Percentiles rank a stretch among this genome's conserved stretches.
These are phyloP conservation scores for Pelargonium citronellum DNA, from an alignment of 441 rosid genomes.

Conservation along the genomic window DNA sequence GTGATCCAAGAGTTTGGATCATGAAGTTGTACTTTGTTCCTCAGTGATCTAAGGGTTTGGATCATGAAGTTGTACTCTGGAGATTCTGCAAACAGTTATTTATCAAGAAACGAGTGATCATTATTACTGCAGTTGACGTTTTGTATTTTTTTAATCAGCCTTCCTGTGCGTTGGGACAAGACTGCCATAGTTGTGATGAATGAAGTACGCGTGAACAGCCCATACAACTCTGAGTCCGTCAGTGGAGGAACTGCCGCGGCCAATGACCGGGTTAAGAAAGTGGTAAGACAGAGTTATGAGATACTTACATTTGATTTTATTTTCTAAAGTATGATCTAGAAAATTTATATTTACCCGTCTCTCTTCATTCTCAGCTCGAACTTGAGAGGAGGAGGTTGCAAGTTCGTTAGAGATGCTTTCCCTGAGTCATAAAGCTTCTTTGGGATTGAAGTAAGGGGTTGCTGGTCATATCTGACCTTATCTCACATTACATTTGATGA, in stretches of 20 bases:
- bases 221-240: slow-evolving; percentile 74
- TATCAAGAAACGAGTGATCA: too few relatives aligned
- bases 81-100: too few relatives aligned
- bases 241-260: slow-evolving; percentile 85
- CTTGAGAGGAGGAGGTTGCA: slow-evolving; percentile 74
- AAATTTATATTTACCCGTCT: slow-evolving; percentile 6
- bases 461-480: slow-evolving; percentile 14
- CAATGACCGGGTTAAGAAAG: slow-evolving; percentile 88
- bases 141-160: slow-evolving; percentile 36
- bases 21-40: not conserved
- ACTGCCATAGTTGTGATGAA: slow-evolving; percentile 77
- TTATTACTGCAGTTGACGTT: slow-evolving; percentile 2
- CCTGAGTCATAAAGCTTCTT: slow-evolving; percentile 11
- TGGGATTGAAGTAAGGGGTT: slow-evolving; percentile 20
- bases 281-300: slow-evolving; percentile 49
- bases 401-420: slow-evolving; percentile 34
- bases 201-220: slow-evolving; percentile 81
- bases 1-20: not conserved
- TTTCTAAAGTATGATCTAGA: slow-evolving; percentile 5
- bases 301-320: not conserved
- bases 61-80: not conserved
- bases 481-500: not conserved
- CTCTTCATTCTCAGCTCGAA: slow-evolving; percentile 51
- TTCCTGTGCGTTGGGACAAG: slow-evolving; percentile 94
- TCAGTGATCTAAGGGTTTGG: not conserved